These are phyloP conservation scores for Lentinula sp. DNA, from an alignment of 768 basidiomycete genomes.

Conservation along the genomic window DNA sequence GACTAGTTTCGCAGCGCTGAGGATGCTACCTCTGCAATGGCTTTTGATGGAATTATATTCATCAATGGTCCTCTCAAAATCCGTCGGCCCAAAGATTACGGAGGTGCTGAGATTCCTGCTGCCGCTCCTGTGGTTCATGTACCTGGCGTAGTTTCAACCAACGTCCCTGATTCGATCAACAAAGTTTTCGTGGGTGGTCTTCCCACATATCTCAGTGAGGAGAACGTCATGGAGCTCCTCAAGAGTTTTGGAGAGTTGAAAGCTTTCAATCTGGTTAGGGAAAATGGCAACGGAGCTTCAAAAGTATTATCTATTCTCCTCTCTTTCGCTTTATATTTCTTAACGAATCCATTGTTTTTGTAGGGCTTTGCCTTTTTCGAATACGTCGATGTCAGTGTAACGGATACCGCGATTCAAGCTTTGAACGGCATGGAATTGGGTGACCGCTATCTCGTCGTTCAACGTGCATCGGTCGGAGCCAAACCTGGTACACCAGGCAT, in stretches of 20 bases:
- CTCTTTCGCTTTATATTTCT: background rate
- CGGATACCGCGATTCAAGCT: slow-evolving; percentile 93
- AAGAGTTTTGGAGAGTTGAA: slow-evolving; percentile 97
- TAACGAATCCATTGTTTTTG: background rate
- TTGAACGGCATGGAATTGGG: slow-evolving; percentile 98
- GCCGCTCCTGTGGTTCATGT: slow-evolving; percentile 68
- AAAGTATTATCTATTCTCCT: slow-evolving; percentile 48
- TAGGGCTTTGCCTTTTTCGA: slow-evolving; percentile 99
- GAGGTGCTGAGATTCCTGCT: slow-evolving; percentile 56
- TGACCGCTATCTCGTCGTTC: slow-evolving; percentile 92
- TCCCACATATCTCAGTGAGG: slow-evolving; percentile 93
- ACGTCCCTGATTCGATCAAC: slow-evolving; percentile 95
- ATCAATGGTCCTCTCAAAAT: slow-evolving; percentile 95
- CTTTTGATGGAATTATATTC: slow-evolving; percentile 96
- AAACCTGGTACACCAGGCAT: slow-evolving; percentile 64
- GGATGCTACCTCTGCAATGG: slow-evolving; percentile 95
- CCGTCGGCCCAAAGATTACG: slow-evolving; percentile 95
- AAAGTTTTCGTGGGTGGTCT: slow-evolving; percentile 97
- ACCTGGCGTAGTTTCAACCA: slow-evolving; percentile 93
- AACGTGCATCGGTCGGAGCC: slow-evolving; percentile 92
- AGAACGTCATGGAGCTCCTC: slow-evolving; percentile 95
- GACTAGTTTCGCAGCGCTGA: slow-evolving; percentile 94
- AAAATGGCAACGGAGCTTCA: slow-evolving; percentile 81
- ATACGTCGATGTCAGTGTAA: slow-evolving; percentile 84
- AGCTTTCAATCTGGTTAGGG: slow-evolving; percentile 96